Base-by-base conservation (phyloP, 139 green algal genomes). In the Chlamydomonas sp. region DNA sequence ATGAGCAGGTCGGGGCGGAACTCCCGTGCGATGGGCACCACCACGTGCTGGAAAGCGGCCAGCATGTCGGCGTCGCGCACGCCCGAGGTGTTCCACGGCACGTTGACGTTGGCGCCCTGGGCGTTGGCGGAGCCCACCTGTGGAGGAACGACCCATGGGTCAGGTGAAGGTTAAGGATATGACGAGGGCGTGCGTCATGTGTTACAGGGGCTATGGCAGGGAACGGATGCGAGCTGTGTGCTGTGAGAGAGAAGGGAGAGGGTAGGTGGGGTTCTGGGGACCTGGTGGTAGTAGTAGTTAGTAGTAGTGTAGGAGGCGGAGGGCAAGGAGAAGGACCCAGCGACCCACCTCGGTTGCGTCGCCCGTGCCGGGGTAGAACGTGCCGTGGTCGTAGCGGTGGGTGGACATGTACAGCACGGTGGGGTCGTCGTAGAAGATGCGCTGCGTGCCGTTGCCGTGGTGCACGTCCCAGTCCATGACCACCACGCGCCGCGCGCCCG, bases 401-500 rank as follows among this genome's bases (percentile, higher is more conserved):
- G 96, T 90, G 5, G 93, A 96, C 73, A 97, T 91, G 92, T 98
- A 98, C 77, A 98, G 84, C 16, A 98, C 92, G 14, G 67, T 80
- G 12, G 91, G 87, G 85, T 97, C 94, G 58, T 92, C 85, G 73
- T 96, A 92, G 71, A 97, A 95, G 68, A 97, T 94, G 89, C 96
- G 89, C 80, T 97, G 95, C 17, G 91, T 96, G 80, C 95, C 95
- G 83, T 96, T 93, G 79, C 95, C 96, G 86, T 98, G 96, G 88
- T 98, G 96, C 69, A 98, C 94, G 81, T 96, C 93, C 93, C 94
- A 97, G 90, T 97, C 94, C 68, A 97, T 79, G 69, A 98, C 94
- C 68, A 98, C 74, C 67, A 97, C 93, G 0, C 92, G 88, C 79
- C 92, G 77, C 0, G 91, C 93, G 14, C 90, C 91, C 17, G 79